phyloP scores from a whole-genome alignment of 2,329 filamentous ascomycete genomes.

The Dactylellina cionopaga region DNA sequence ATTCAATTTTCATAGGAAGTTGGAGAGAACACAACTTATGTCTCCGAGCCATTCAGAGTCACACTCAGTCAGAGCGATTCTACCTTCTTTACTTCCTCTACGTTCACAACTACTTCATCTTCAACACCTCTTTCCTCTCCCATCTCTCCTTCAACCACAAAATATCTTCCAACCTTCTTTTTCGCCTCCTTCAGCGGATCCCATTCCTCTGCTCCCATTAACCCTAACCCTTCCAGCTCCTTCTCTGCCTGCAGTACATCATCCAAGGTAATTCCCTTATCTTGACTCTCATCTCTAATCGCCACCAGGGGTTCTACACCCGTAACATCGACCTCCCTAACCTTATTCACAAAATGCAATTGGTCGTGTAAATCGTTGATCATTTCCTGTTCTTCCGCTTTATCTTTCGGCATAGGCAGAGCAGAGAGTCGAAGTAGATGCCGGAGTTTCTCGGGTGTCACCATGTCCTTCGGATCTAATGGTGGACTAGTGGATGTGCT shows the following conservation, averaged over 20 bases:
- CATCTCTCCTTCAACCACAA: conserved; percentile 58
- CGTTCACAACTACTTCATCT: conserved; percentile 35
- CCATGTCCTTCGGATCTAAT: conserved; percentile 59
- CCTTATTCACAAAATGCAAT: conserved; percentile 86
- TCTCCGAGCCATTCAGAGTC: no score
- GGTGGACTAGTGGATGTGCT: conserved; percentile 57
- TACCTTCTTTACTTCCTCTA: conserved; percentile 32
- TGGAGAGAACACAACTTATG: no score
- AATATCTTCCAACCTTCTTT: conserved; percentile 59
- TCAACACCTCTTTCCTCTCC: conserved; percentile 21
- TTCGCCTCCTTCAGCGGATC: conserved; percentile 65
- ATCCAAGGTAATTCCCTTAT: conserved; percentile 69
- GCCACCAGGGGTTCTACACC: conserved; percentile 78
- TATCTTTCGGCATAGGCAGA: conserved; percentile 74
- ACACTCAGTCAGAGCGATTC: no score
- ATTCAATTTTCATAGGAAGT: no score
- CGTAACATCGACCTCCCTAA: conserved; percentile 80
- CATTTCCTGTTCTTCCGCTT: conserved; percentile 74
- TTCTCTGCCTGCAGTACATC: conserved; percentile 71
- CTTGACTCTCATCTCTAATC: conserved; percentile 82
- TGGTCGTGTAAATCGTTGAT: conserved; percentile 80
- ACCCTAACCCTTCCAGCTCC: conserved; percentile 60
- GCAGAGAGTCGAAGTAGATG: conserved; percentile 91
- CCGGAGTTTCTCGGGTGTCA: conserved; percentile 75
- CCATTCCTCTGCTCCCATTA: conserved; percentile 71